Percentiles rank a stretch among this genome's conserved stretches.
Evolutionary conservation across 1,139 yeast species (phyloP).

Genomic region (Yamadazyma taylorii): DNA sequence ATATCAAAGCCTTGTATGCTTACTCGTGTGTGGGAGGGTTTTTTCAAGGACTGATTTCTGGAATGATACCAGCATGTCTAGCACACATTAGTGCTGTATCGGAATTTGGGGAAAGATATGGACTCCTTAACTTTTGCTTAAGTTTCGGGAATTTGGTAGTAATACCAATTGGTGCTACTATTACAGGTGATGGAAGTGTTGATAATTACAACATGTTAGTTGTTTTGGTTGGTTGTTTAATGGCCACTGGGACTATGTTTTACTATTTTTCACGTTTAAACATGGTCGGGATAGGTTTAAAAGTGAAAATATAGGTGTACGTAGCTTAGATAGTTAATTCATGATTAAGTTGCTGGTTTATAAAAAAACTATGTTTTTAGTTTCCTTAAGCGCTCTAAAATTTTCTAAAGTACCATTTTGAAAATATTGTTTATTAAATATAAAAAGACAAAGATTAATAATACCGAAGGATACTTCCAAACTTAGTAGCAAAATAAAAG

Average conservation of each 20-base stretch:
- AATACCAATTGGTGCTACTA: constrained; percentile 52
- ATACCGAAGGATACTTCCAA: too few species aligned
- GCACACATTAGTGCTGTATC: constrained; percentile 27
- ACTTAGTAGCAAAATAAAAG: too few species aligned
- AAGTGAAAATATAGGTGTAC: constrained; percentile 22
- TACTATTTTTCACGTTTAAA: constrained; percentile 23
- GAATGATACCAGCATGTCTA: constrained; percentile 38
- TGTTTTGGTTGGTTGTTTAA: constrained; percentile 22
- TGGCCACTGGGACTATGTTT: constrained; percentile 20
- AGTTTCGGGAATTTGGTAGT: constrained; percentile 43
- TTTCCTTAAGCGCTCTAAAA: too few species aligned
- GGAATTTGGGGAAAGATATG: constrained; percentile 41
- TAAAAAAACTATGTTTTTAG: too few species aligned
- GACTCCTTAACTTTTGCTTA: constrained; percentile 33
- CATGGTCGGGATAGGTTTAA: constrained; percentile 23
- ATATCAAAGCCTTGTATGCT: constrained; percentile 35
- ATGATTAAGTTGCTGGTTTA: too few species aligned
- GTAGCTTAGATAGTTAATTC: too few species aligned
- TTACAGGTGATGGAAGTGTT: constrained; percentile 37
- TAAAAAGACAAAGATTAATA: too few species aligned
- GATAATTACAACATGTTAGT: constrained; percentile 27
- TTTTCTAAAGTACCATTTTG: too few species aligned
- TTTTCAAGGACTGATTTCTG: constrained; percentile 29
- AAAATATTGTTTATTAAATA: too few species aligned
- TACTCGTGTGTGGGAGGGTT: constrained; percentile 54